A percentile compares a stretch with the other conserved stretches of the same genome.
Evolutionary conservation across 257 asterid species (phyloP).

Genomic region (Misopates orontium): DNA sequence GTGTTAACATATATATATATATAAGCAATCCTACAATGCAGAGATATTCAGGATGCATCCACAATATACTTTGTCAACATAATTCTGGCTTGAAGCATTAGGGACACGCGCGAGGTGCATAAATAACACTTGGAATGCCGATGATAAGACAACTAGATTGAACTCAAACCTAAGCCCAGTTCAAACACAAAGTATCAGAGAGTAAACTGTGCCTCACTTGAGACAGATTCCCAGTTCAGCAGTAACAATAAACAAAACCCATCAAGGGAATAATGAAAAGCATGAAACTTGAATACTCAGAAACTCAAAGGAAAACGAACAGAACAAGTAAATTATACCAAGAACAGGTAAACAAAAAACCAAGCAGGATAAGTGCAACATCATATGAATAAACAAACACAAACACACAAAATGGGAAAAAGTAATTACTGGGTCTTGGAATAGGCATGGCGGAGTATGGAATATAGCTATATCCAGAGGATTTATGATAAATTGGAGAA

Average conservation of each 20-base stretch:
- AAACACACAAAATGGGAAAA: background rate
- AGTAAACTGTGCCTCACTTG: too few relatives aligned
- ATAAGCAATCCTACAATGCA: too few relatives aligned
- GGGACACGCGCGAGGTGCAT: too few relatives aligned
- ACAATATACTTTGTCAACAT: too few relatives aligned
- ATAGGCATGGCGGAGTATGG: slow-evolving; percentile 48
- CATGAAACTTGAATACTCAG: background rate
- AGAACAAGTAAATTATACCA: background rate
- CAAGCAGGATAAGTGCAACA: background rate
- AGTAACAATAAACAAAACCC: background rate
- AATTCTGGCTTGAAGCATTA: too few relatives aligned
- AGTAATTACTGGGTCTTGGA: slow-evolving; percentile 54
- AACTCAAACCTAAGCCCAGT: too few relatives aligned
- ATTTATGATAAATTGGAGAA: slow-evolving; percentile 36
- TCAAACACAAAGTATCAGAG: too few relatives aligned
- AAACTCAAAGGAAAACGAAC: background rate
- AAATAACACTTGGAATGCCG: too few relatives aligned
- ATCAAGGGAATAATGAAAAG: background rate
- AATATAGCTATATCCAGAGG: slow-evolving; percentile 37
- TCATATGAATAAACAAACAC: background rate
- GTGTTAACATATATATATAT: too few relatives aligned
- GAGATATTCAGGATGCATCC: too few relatives aligned
- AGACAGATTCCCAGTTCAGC: background rate
- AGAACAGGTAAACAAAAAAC: background rate
- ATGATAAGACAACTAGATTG: too few relatives aligned